Evolutionary conservation across 768 basidiomycete genomes (phyloP).

Genomic region (Coprinellus micaceus): DNA sequence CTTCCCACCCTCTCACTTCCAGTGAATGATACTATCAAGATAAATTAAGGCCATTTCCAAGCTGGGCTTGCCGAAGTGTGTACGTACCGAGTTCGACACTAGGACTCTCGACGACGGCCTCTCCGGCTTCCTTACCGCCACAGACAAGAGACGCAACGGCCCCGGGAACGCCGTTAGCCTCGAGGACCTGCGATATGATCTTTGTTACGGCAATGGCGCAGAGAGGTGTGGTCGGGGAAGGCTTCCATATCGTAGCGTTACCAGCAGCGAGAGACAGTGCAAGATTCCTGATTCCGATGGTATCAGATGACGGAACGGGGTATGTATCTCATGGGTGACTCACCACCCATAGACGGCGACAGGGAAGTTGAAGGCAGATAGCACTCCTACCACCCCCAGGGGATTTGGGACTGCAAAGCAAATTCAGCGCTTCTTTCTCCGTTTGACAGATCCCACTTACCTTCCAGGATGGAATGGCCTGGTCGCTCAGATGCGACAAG

Average conservation of each 20-base stretch:
- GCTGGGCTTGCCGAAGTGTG: background rate
- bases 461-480: constrained; percentile 88
- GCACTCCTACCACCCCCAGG: constrained; percentile 62
- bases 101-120: constrained; percentile 67
- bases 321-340: constrained; percentile 13
- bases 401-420: constrained; percentile 78
- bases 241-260: constrained; percentile 95
- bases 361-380: constrained; percentile 97
- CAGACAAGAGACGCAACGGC: constrained; percentile 80
- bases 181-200: constrained; percentile 77
- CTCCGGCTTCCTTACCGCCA: constrained; percentile 79
- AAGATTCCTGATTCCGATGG: constrained; percentile 64
- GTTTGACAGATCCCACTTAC: constrained; percentile 32
- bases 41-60: constrained; percentile 7
- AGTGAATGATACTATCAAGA: constrained; percentile 79
- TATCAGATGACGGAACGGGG: background rate
- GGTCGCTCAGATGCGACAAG: constrained; percentile 86
- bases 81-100: constrained; percentile 74
- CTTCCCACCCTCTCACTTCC: constrained; percentile 88
- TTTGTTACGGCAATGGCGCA: constrained; percentile 89
- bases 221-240: constrained; percentile 82
- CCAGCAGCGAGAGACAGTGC: constrained; percentile 85
- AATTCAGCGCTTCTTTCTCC: constrained; percentile 14
- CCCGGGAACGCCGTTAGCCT: constrained; percentile 78
- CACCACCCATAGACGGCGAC: constrained; percentile 91